Evolutionary conservation across 2,329 filamentous ascomycete species (phyloP).

Genomic region (Sphaerulina musiva): DNA sequence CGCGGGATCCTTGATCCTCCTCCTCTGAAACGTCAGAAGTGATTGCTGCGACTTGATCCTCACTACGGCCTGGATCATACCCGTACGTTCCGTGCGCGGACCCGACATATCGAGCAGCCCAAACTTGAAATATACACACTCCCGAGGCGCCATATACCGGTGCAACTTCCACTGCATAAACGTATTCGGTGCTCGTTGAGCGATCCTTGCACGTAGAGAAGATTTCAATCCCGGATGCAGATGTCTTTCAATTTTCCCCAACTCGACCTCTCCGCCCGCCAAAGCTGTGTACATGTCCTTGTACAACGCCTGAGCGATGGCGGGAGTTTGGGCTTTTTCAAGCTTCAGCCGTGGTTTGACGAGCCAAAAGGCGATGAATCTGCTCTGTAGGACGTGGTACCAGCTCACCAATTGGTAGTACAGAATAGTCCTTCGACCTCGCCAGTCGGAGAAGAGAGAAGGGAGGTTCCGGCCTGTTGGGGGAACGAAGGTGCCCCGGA

Average conservation of each 20-base stretch:
- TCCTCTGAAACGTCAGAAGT: constrained; percentile 23
- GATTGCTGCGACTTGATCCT: constrained; percentile 27
- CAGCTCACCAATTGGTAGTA: constrained; percentile 2
- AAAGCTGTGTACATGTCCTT: constrained; percentile 44
- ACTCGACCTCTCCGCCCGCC: constrained; percentile 35
- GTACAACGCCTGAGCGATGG: constrained; percentile 39
- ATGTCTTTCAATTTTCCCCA: constrained; percentile 15
- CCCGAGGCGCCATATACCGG: constrained; percentile 24
- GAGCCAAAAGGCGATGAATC: constrained; percentile 13
- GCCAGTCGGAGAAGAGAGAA: constrained; percentile 11
- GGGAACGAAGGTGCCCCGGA: constrained; percentile 36
- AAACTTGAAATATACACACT: constrained; percentile 24
- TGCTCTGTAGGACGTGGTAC: neutral
- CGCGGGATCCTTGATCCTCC: constrained; percentile 16
- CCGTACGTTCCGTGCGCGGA: constrained; percentile 25
- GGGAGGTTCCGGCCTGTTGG: constrained; percentile 26
- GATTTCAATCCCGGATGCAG: constrained; percentile 22
- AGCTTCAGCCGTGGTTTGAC: constrained; percentile 15
- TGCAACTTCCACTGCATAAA: constrained; percentile 29
- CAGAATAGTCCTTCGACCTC: constrained; percentile 8
- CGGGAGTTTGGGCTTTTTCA: constrained; percentile 34
- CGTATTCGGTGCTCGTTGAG: constrained; percentile 34
- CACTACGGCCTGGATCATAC: constrained; percentile 30
- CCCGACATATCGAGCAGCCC: constrained; percentile 16
- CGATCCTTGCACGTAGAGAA: constrained; percentile 32